phyloP scores from a whole-genome alignment of 768 basidiomycete species.

The Leucocoprinus leucothites region DNA sequence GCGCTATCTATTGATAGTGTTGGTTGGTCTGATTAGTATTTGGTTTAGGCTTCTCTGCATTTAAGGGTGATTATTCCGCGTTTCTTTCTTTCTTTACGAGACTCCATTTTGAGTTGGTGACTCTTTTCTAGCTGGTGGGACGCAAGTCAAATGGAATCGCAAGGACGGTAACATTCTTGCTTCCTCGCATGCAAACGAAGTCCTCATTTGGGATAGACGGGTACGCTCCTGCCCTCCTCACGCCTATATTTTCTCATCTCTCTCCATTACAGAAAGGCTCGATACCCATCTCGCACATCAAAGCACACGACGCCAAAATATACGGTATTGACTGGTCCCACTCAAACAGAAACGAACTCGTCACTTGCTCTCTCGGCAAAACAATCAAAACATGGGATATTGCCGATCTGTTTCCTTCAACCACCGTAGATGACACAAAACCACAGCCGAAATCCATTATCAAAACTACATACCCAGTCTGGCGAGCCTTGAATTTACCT shows the following conservation, averaged over 20 bases:
- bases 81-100: background rate
- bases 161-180: constrained; percentile 85
- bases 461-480: constrained; percentile 83
- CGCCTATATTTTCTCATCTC: background rate
- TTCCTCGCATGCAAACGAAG: constrained; percentile 82
- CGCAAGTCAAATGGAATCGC: constrained; percentile 97
- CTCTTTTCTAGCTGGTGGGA: constrained; percentile 64
- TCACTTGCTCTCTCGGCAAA: constrained; percentile 94
- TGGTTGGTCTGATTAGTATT: background rate
- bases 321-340: constrained; percentile 99
- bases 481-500: constrained; percentile 89
- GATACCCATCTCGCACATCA: constrained; percentile 68
- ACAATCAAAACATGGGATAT: constrained; percentile 88
- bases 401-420: constrained; percentile 22
- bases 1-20: constrained; percentile 41
- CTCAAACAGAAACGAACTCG: constrained; percentile 65
- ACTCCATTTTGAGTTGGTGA: no score
- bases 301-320: constrained; percentile 87
- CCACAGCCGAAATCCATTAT: constrained; percentile 49
- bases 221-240: constrained; percentile 33
- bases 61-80: constrained; percentile 35
- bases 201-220: constrained; percentile 92
- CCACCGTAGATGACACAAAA: background rate
- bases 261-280: constrained; percentile 87
- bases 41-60: constrained; percentile 37